Conservation (phyloP, 352 stramenopile species). For the Aphanomyces cochlioides region DNA sequence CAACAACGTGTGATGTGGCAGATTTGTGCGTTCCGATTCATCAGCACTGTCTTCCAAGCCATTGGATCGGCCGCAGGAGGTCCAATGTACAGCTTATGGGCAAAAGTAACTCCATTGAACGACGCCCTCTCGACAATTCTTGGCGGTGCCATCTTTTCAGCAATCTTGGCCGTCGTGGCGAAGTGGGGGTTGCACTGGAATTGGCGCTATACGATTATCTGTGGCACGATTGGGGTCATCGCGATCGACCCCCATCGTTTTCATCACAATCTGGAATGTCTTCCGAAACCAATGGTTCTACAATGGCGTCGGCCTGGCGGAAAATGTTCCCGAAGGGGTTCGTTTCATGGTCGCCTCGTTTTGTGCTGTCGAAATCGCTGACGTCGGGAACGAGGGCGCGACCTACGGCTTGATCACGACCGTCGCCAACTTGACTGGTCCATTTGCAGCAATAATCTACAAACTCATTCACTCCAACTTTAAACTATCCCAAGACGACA, state of each 20-base stretch:
- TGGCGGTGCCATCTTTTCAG: background rate
- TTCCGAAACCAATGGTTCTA: too few species aligned
- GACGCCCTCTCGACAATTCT: slow-evolving; percentile 36
- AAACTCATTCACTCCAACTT: too few species aligned
- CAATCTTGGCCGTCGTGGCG: slow-evolving; percentile 2
- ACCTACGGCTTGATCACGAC: slow-evolving; percentile 32
- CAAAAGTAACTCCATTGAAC: slow-evolving; percentile 39
- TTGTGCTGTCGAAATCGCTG: slow-evolving; percentile 39
- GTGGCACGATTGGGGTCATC: too few species aligned
- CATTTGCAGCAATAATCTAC: too few species aligned
- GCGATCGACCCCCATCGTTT: too few species aligned
- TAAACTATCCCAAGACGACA: slow-evolving; percentile 20
- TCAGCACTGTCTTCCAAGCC: slow-evolving; percentile 43
- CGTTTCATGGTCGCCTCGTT: slow-evolving; percentile 21
- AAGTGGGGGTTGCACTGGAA: too few species aligned
- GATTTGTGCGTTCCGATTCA: slow-evolving; percentile 50
- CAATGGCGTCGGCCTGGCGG: too few species aligned
- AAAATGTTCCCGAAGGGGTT: background rate
- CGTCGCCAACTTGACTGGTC: too few species aligned
- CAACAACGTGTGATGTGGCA: slow-evolving; percentile 38
- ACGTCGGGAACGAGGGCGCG: slow-evolving; percentile 37
- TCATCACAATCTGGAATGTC: too few species aligned
- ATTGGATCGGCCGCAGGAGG: slow-evolving; percentile 43
- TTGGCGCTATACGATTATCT: too few species aligned
- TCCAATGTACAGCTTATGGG: slow-evolving; percentile 44